Evolutionary conservation across 2,329 filamentous ascomycete genomes (phyloP).

Genomic region (Pseudogymnoascus sp.): DNA sequence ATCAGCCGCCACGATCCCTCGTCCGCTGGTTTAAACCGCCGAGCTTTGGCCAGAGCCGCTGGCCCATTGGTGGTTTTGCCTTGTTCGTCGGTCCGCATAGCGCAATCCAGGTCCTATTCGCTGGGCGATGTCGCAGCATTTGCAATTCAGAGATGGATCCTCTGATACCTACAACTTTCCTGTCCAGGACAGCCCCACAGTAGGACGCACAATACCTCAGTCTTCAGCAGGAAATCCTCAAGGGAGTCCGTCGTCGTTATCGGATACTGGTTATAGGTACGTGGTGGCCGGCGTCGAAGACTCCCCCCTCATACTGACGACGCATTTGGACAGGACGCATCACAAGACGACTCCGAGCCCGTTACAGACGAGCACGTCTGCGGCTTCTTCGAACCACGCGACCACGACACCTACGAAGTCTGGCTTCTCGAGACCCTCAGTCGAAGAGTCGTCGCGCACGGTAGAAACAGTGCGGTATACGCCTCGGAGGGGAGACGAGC

Average conservation of each 20-base stretch:
- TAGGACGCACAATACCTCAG: conserved; percentile 12
- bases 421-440: conserved; percentile 21
- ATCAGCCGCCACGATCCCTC: conserved; percentile 18
- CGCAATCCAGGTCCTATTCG: conserved; percentile 21
- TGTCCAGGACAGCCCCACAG: conserved; percentile 12
- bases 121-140: conserved; percentile 28
- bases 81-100: conserved; percentile 18
- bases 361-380: conserved; percentile 27
- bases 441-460: conserved; percentile 16
- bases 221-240: conserved; percentile 17
- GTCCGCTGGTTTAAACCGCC: conserved; percentile 6
- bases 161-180: conserved; percentile 13
- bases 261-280: conserved; percentile 14
- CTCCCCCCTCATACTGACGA: background rate
- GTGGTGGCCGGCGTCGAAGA: background rate
- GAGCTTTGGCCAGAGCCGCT: background rate
- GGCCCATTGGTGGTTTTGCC: conserved; percentile 12
- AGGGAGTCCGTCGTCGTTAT: conserved; percentile 18
- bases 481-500: conserved; percentile 18
- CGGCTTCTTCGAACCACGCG: conserved; percentile 23
- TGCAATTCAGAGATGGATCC: conserved; percentile 26
- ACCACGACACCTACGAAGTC: conserved; percentile 28
- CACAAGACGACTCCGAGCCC: conserved; percentile 30
- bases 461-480: conserved; percentile 17
- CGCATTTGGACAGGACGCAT: conserved; percentile 23